A percentile compares a stretch with the other conserved stretches of the same genome.
phyloP scores from a whole-genome alignment of 1,284 basidiomycete species.

The Cryptococcus sp. region DNA sequence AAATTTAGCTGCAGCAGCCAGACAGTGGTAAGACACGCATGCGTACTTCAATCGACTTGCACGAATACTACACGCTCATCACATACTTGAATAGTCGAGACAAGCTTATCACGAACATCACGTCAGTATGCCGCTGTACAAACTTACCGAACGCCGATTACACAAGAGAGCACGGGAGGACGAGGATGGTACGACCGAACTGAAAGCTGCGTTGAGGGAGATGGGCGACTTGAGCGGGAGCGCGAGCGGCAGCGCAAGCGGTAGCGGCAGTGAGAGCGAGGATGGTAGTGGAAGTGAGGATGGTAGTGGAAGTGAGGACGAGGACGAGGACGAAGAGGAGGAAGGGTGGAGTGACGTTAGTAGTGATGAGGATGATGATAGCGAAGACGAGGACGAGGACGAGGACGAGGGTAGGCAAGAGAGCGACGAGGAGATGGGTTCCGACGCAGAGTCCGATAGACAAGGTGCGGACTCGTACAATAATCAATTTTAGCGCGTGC shows the following conservation, averaged over 20 bases:
- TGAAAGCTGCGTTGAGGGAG: conserved; percentile 58
- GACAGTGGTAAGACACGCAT: too few relatives aligned
- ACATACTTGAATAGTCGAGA: too few relatives aligned
- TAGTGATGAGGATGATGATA: conserved; percentile 43
- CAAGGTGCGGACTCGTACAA: neutral
- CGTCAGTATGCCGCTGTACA: conserved; percentile 68
- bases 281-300: conserved; percentile 34
- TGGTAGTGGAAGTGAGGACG: conserved; percentile 16
- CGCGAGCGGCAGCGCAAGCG: conserved; percentile 22
- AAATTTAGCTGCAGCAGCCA: too few relatives aligned
- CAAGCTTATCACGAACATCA: conserved; percentile 35
- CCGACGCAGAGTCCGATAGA: conserved; percentile 1
- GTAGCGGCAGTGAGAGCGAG: conserved; percentile 20
- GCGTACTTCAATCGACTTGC: too few relatives aligned
- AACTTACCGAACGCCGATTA: conserved; percentile 70
- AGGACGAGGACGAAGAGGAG: conserved; percentile 24
- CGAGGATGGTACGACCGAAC: conserved; percentile 65
- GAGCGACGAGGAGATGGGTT: neutral
- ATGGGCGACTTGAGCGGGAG: conserved; percentile 48
- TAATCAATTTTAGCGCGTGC: too few relatives aligned
- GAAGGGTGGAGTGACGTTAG: conserved; percentile 20
- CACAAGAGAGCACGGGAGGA: conserved; percentile 68
- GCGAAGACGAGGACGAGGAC: conserved; percentile 11
- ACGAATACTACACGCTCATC: too few relatives aligned
- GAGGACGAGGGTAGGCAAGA: conserved; percentile 7